Evolutionary conservation across 1,284 basidiomycete genomes (phyloP).

Genomic region (Fomitopsis betulina): DNA sequence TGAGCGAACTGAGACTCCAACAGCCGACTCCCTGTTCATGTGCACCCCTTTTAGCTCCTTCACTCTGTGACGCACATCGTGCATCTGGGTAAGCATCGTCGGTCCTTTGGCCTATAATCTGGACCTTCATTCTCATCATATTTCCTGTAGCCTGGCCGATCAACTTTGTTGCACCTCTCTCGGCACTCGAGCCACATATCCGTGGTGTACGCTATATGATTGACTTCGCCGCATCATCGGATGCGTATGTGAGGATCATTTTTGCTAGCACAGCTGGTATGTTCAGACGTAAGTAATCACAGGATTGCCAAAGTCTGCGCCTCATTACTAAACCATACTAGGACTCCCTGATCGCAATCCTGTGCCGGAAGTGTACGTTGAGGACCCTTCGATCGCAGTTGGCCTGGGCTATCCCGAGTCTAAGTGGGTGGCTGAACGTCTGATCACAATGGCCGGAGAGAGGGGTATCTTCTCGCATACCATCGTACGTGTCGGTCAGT

Average conservation of each 20-base stretch:
- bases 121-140: not conserved
- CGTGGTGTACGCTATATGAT: slow-evolving; percentile 21
- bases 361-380: slow-evolving; percentile 15
- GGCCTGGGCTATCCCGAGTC: slow-evolving; percentile 35
- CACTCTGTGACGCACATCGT: slow-evolving; percentile 25
- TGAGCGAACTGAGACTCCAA: not conserved
- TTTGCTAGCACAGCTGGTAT: slow-evolving; percentile 17
- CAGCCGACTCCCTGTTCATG: no score
- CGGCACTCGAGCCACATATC: slow-evolving; percentile 27
- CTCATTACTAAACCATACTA: not conserved
- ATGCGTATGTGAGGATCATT: slow-evolving; percentile 19
- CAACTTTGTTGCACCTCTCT: slow-evolving; percentile 27
- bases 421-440: slow-evolving; percentile 36
- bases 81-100: slow-evolving; percentile 19
- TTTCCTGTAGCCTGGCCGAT: slow-evolving; percentile 35
- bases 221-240: slow-evolving; percentile 24
- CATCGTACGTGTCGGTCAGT: slow-evolving; percentile 38
- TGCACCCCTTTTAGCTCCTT: slow-evolving; percentile 11
- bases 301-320: not conserved
- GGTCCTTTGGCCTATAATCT: not conserved
- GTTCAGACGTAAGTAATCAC: not conserved
- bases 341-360: not conserved
- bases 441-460: slow-evolving; percentile 16
- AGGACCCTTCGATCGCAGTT: slow-evolving; percentile 18
- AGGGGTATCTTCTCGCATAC: slow-evolving; percentile 21